Evolutionary conservation across 768 basidiomycete genomes (phyloP).

Genomic region (Tephrocybe sp.): DNA sequence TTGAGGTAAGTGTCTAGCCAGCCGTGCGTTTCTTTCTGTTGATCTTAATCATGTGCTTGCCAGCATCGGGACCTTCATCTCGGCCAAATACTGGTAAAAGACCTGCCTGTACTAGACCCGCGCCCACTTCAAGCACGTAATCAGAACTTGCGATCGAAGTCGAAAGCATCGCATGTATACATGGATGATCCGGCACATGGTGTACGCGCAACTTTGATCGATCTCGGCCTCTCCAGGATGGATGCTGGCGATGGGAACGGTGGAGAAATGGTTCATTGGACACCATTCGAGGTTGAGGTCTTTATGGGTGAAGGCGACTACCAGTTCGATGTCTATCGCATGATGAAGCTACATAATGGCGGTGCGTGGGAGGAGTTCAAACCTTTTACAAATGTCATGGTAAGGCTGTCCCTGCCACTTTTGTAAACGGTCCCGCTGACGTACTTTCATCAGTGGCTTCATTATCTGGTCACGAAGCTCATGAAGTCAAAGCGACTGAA

Average conservation of each 20-base stretch:
- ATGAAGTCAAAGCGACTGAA: slow-evolving; percentile 69
- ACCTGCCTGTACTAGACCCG: slow-evolving; percentile 30
- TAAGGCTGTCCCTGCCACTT: slow-evolving; percentile 35
- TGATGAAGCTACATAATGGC: slow-evolving; percentile 69
- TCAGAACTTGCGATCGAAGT: slow-evolving; percentile 30
- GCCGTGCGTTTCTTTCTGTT: neutral
- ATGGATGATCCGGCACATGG: slow-evolving; percentile 75
- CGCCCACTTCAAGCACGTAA: slow-evolving; percentile 34
- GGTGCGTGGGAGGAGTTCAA: slow-evolving; percentile 74
- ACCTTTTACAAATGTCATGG: slow-evolving; percentile 90
- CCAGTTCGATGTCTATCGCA: slow-evolving; percentile 93
- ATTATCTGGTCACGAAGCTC: slow-evolving; percentile 78
- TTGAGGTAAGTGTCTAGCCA: slow-evolving; percentile 66
- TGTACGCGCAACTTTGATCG: slow-evolving; percentile 84
- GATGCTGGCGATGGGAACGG: slow-evolving; percentile 50
- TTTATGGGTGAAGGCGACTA: slow-evolving; percentile 94
- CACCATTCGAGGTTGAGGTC: slow-evolving; percentile 83
- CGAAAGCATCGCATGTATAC: slow-evolving; percentile 27
- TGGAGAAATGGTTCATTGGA: slow-evolving; percentile 61
- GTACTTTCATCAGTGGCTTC: slow-evolving; percentile 73
- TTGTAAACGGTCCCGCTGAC: slow-evolving; percentile 5
- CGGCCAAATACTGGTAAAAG: slow-evolving; percentile 90
- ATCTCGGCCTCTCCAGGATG: slow-evolving; percentile 91
- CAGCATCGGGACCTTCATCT: slow-evolving; percentile 99
- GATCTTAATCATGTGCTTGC: slow-evolving; percentile 1